phyloP scores from a whole-genome alignment of 768 basidiomycete genomes.

The Xerocomellus dryophilus region DNA sequence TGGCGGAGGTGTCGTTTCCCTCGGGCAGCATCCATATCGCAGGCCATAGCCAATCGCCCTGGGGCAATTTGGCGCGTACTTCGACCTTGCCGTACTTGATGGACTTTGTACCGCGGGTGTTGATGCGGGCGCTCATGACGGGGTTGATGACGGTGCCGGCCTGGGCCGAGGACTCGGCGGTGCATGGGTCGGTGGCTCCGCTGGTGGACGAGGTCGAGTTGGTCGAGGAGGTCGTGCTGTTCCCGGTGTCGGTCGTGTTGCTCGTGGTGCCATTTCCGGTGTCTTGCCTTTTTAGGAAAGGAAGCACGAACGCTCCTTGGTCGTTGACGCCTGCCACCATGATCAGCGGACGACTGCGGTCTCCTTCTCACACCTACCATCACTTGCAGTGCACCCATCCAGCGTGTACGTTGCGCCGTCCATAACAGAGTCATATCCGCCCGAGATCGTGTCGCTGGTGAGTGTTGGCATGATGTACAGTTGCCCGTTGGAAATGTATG shows the following conservation, averaged over 20 bases:
- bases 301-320: constrained; percentile 26
- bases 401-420: constrained; percentile 39
- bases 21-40: constrained; percentile 34
- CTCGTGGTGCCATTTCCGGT: constrained; percentile 7
- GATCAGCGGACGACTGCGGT: neutral
- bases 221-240: constrained; percentile 12
- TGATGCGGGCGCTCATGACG: constrained; percentile 52
- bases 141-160: constrained; percentile 45
- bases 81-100: constrained; percentile 59
- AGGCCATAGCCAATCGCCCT: constrained; percentile 43
- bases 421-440: constrained; percentile 36
- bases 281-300: constrained; percentile 27
- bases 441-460: constrained; percentile 45
- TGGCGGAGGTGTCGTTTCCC: constrained; percentile 19
- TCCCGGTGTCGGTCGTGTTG: neutral
- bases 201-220: constrained; percentile 20
- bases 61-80: constrained; percentile 58
- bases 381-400: constrained; percentile 34
- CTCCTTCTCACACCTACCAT: constrained; percentile 1
- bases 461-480: constrained; percentile 61
- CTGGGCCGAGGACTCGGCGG: constrained; percentile 39
- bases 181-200: constrained; percentile 34
- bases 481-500: constrained; percentile 46
- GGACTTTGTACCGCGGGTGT: constrained; percentile 44
- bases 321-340: constrained; percentile 7